Conservation (phyloP, 441 rosid species). For the Gossypium trilobum region DNA sequence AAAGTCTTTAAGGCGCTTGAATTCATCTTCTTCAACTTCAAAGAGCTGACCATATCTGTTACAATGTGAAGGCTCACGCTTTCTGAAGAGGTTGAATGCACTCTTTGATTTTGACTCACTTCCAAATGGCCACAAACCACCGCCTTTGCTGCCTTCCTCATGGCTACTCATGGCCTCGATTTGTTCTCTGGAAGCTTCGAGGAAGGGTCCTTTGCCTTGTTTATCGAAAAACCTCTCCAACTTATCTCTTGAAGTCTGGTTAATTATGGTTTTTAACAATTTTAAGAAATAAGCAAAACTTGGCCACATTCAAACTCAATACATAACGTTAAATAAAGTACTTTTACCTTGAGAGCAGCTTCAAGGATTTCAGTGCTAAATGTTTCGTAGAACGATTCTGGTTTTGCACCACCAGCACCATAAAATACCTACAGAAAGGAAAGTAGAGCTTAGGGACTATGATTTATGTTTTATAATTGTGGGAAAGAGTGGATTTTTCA, state of each 20-base stretch:
- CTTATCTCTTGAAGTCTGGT: slow-evolving; percentile 29
- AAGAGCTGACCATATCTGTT: slow-evolving; percentile 37
- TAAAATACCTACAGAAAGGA: slow-evolving; percentile 22
- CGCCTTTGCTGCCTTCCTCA: slow-evolving; percentile 21
- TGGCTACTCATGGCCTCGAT: slow-evolving; percentile 29
- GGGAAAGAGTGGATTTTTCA: background rate
- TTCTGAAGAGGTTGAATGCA: slow-evolving; percentile 28
- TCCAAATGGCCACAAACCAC: slow-evolving; percentile 37
- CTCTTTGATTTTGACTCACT: slow-evolving; percentile 18
- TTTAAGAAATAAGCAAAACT: background rate
- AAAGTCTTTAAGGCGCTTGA: slow-evolving; percentile 27
- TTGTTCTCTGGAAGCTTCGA: slow-evolving; percentile 40
- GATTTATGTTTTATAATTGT: background rate
- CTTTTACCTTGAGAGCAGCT: slow-evolving; percentile 37
- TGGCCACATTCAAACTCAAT: background rate
- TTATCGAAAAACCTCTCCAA: slow-evolving; percentile 34
- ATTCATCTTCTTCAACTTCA: slow-evolving; percentile 20
- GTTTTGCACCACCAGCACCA: slow-evolving; percentile 24
- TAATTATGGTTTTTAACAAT: background rate
- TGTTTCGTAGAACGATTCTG: slow-evolving; percentile 27
- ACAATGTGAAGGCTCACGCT: slow-evolving; percentile 13
- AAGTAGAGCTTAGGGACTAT: background rate
- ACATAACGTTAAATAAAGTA: background rate
- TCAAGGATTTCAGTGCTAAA: slow-evolving; percentile 48
- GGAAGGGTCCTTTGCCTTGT: slow-evolving; percentile 22